phyloP scores from a whole-genome alignment of 2,329 filamentous ascomycete genomes.

The Xylariaceae sp. region DNA sequence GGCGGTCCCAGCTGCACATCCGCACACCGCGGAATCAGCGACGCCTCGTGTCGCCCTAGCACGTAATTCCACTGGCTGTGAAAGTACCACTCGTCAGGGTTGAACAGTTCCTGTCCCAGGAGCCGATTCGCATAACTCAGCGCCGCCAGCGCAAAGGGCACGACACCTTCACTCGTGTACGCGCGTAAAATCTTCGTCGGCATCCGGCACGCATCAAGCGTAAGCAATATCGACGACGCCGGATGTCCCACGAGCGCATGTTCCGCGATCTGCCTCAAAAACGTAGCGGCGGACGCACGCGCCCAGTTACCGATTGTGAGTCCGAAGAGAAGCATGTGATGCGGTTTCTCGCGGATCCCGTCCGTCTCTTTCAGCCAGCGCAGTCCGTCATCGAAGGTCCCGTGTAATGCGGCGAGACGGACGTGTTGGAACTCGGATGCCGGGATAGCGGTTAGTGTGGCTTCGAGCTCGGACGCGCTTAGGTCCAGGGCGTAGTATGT shows the following conservation, averaged over 20 bases:
- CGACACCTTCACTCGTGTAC: not conserved
- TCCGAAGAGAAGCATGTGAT: not conserved
- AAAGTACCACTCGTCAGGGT: not conserved
- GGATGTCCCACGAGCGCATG: not conserved
- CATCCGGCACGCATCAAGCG: not conserved
- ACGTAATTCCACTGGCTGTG: not conserved
- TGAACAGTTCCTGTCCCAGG: not conserved
- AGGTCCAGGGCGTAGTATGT: not conserved
- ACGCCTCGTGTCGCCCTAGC: not conserved
- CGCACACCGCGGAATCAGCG: not conserved
- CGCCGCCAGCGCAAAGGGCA: not conserved
- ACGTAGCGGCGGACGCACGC: not conserved
- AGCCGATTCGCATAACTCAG: not conserved
- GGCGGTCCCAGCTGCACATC: not conserved
- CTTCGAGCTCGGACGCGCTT: not conserved
- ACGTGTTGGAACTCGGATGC: not conserved
- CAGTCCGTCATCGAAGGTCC: not conserved
- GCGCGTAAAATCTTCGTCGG: not conserved
- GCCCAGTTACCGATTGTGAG: not conserved
- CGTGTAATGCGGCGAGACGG: not conserved
- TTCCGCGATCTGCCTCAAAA: not conserved
- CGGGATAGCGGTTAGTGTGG: not conserved
- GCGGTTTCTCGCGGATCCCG: not conserved
- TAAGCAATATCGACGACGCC: not conserved
- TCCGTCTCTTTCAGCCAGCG: not conserved